Base-by-base conservation (phyloP, 1,139 yeast genomes). In the Saccharomyces hybrid region DNA sequence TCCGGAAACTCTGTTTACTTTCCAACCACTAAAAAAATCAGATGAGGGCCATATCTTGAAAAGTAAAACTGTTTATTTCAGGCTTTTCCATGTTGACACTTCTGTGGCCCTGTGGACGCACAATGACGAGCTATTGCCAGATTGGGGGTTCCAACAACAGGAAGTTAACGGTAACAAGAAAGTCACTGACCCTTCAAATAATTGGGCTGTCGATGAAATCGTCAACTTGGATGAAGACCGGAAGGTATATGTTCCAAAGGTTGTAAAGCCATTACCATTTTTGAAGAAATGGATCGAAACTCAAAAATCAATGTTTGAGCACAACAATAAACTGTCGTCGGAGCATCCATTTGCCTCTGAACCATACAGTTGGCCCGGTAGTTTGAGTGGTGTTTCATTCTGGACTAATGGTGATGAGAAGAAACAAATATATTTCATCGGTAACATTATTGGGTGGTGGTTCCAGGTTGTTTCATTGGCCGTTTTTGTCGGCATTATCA, bases 91-190 rank as follows among this genome's bases (percentile, higher is more conserved):
- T 67, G 84, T 83, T 32, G 89, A 87, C 56, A 91, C 98, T 4
- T 81, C 83, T 52, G 99, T 95, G 23, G 93, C 96, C 8, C 79
- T 95, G 85, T 93, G 98, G 97, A 85, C 97, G 9, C 96, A 89
- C 66, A 78, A 85, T 62, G 95, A 86, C 66, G 84, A 80, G 56
- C 65, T 81, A 44, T 79, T 91, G 58, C 98, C 99, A 20, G 97
- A 88, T 8, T 95, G 99, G 99, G 99, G 86, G 2, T 86, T 84
- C 68, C 75, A 77, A 51, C 98, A 93, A 68, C 91, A 85, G 69
- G 99, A 95, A 73, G 90, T 95, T 57, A 89, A 95, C 68, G 99
- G 99, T 65, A 88, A 87, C 76, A 93, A 93, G 70, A 85, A 88
- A 68, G 70, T 85, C 32, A 78, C 71, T 46, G 96, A 87, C 52